Percentiles rank a stretch among this genome's conserved stretches.
Evolutionary conservation across 179 eudicot genomes (phyloP).

Genomic region (Heliamphora pulchella): DNA sequence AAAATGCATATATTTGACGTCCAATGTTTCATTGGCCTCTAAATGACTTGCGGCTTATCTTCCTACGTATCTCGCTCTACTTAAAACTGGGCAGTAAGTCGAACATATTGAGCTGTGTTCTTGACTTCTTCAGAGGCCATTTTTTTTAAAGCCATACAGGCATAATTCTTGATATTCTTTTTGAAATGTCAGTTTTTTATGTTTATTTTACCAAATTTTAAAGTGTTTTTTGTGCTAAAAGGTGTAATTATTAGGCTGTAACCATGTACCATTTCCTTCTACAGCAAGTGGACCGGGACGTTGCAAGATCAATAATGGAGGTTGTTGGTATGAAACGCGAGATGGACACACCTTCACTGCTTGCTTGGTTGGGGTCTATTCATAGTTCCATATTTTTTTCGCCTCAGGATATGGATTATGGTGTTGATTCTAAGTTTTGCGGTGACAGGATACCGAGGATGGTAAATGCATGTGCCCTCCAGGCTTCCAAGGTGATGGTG

Average conservation of each 20-base stretch:
- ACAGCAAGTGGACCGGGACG: slow-evolving; percentile 94
- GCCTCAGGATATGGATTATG: neutral
- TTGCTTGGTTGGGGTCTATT: slow-evolving; percentile 48
- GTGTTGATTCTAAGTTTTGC: slow-evolving; percentile 8
- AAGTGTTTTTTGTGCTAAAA: neutral
- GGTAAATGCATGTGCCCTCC: slow-evolving; percentile 55
- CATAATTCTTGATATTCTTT: neutral
- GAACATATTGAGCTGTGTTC: neutral
- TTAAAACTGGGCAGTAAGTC: neutral
- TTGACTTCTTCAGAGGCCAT: neutral
- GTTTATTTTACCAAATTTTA: neutral
- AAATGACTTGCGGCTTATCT: neutral
- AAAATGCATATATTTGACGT: no score
- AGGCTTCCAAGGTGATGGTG: slow-evolving; percentile 67
- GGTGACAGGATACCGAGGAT: slow-evolving; percentile 54
- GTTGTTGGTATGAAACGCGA: slow-evolving; percentile 89
- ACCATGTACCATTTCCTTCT: slow-evolving; percentile 9
- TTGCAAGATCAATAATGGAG: slow-evolving; percentile 85
- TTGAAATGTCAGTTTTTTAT: neutral
- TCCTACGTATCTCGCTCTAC: neutral
- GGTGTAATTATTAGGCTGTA: neutral
- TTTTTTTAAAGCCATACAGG: neutral
- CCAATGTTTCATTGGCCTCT: neutral
- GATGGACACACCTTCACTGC: slow-evolving; percentile 69
- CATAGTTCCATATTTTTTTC: neutral